Percentiles rank a stretch among this genome's conserved stretches.
Evolutionary conservation across 495 filamentous ascomycete genomes (phyloP).

Genomic region (Penicillium coffeae): DNA sequence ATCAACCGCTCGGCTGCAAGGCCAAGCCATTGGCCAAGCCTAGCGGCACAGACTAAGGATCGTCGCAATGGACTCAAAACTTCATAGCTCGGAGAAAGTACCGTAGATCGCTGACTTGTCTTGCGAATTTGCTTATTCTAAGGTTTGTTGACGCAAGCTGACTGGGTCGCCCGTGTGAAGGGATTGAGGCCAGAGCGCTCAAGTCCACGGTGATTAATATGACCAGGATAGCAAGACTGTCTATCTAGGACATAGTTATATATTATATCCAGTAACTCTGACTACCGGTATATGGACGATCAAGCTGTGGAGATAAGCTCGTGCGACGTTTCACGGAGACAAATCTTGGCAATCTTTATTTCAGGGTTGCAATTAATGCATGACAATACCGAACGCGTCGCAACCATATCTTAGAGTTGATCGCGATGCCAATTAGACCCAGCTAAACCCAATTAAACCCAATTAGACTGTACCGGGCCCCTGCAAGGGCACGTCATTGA

Average conservation of each 20-base stretch:
- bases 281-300: constrained; percentile 37
- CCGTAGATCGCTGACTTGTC: neutral
- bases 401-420: constrained; percentile 19
- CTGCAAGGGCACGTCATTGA: constrained; percentile 18
- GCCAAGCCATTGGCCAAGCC: constrained; percentile 7
- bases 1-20: neutral
- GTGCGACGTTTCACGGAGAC: constrained; percentile 41
- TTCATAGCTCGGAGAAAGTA: neutral
- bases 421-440: neutral
- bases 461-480: constrained; percentile 3
- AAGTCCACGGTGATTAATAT: no score
- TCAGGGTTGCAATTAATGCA: constrained; percentile 19
- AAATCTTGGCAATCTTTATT: constrained; percentile 31
- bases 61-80: neutral
- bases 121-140: neutral
- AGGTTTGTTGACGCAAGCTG: neutral
- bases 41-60: constrained; percentile 5
- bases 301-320: constrained; percentile 47
- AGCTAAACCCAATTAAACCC: no score
- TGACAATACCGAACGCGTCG: constrained; percentile 23
- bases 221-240: no score
- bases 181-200: no score
- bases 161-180: no score
- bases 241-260: no score
- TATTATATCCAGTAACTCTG: no score